Evolutionary conservation across 257 asterid genomes (phyloP).

Genomic region (Solanum dulcamara): DNA sequence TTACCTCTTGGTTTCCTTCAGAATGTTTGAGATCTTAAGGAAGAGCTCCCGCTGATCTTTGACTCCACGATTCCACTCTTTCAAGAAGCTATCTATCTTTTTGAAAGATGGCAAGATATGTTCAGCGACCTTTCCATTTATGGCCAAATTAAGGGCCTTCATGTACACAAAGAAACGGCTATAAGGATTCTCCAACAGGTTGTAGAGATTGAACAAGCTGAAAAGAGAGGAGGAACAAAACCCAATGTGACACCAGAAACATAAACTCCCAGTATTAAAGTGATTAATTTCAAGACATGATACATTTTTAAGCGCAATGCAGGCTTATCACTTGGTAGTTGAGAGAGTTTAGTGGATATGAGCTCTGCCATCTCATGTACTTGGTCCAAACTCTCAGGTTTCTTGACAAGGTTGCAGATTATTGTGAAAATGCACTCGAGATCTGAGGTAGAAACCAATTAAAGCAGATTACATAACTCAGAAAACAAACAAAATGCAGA

Average conservation of each 20-base stretch:
- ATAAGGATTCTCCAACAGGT: conserved; percentile 74
- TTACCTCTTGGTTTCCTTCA: conserved; percentile 67
- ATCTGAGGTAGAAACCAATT: conserved; percentile 29
- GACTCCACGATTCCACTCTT: conserved; percentile 66
- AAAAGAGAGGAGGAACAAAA: neutral
- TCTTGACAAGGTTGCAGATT: conserved; percentile 75
- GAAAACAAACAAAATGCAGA: neutral
- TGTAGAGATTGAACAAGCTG: conserved; percentile 86
- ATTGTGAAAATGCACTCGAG: conserved; percentile 76
- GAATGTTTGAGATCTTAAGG: conserved; percentile 45
- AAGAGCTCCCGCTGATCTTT: conserved; percentile 70
- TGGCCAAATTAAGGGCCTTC: conserved; percentile 73
- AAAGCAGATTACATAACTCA: neutral
- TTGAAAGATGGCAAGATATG: conserved; percentile 61
- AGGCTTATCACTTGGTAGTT: conserved; percentile 65
- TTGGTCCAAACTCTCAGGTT: conserved; percentile 58
- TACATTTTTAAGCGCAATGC: conserved; percentile 67
- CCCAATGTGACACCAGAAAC: neutral
- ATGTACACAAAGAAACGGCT: conserved; percentile 73
- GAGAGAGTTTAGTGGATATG: conserved; percentile 53
- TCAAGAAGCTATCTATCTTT: conserved; percentile 53
- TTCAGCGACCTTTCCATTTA: conserved; percentile 56
- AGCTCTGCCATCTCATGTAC: conserved; percentile 68
- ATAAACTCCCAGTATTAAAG: neutral
- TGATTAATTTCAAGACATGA: neutral